These are phyloP conservation scores for Dactylonectria macrodidyma DNA, from an alignment of 2,329 filamentous ascomycete species.

Conservation along the genomic window DNA sequence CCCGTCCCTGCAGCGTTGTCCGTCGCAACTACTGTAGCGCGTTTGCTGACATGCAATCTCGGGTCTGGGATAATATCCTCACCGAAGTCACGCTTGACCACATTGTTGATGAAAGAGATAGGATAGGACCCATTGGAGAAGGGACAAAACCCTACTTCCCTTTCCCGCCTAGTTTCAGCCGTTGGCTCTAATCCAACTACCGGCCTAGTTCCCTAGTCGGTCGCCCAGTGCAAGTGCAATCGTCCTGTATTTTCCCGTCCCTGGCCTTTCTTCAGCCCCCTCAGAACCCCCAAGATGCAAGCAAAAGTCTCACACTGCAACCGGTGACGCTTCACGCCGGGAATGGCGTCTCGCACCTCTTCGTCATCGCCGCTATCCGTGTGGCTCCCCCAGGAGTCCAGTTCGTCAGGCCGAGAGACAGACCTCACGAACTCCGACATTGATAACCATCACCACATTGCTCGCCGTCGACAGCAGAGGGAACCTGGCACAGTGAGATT, in stretches of 20 bases:
- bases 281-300: slow-evolving; percentile 9
- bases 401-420: slow-evolving; percentile 13
- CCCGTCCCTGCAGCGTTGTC: neutral
- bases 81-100: slow-evolving; percentile 19
- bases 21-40: neutral
- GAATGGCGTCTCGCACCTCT: slow-evolving; percentile 29
- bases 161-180: slow-evolving; percentile 29
- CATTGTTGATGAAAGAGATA: slow-evolving; percentile 13
- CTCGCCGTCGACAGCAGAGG: slow-evolving; percentile 22
- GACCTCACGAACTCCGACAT: slow-evolving; percentile 40
- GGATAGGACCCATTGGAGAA: slow-evolving; percentile 6
- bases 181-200: slow-evolving; percentile 41
- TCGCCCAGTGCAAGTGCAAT: slow-evolving; percentile 33
- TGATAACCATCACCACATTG: slow-evolving; percentile 35
- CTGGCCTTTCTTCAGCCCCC: slow-evolving; percentile 8
- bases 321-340: slow-evolving; percentile 9
- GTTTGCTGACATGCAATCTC: slow-evolving; percentile 17
- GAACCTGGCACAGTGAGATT: slow-evolving; percentile 36
- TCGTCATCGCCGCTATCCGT: slow-evolving; percentile 31
- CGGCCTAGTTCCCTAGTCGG: slow-evolving; percentile 13
- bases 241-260: slow-evolving; percentile 9
- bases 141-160: slow-evolving; percentile 27
- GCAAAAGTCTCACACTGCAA: neutral
- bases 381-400: slow-evolving; percentile 24
- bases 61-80: slow-evolving; percentile 27